phyloP scores from a whole-genome alignment of 2,329 filamentous ascomycete species.

The Arthroderma sp. region DNA sequence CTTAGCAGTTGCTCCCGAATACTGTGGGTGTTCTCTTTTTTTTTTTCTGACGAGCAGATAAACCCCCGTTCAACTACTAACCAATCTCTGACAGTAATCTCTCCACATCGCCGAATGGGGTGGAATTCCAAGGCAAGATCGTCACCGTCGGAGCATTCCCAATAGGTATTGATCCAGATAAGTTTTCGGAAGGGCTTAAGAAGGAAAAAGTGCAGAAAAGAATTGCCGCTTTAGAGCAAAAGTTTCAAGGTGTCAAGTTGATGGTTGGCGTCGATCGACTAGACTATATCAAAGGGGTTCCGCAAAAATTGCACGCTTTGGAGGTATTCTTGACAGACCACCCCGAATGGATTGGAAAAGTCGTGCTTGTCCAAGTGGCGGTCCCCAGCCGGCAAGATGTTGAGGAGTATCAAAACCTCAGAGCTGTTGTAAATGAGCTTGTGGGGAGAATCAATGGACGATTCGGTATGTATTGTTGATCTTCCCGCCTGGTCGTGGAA shows the following conservation, averaged over 20 bases:
- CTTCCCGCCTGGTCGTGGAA: neutral
- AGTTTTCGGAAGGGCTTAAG: slow-evolving; percentile 79
- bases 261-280: slow-evolving; percentile 94
- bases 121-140: slow-evolving; percentile 78
- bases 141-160: slow-evolving; percentile 91
- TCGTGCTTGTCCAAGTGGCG: slow-evolving; percentile 89
- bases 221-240: slow-evolving; percentile 70
- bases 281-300: slow-evolving; percentile 98
- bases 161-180: slow-evolving; percentile 94
- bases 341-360: slow-evolving; percentile 95
- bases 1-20: slow-evolving; percentile 93
- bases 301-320: slow-evolving; percentile 89
- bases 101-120: slow-evolving; percentile 75
- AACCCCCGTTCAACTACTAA: slow-evolving; percentile 6
- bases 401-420: slow-evolving; percentile 93
- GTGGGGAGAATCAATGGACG: slow-evolving; percentile 94
- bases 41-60: slow-evolving; percentile 2
- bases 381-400: slow-evolving; percentile 91
- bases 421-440: slow-evolving; percentile 89
- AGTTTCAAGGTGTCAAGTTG: slow-evolving; percentile 90
- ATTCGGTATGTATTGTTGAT: slow-evolving; percentile 47
- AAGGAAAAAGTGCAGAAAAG: slow-evolving; percentile 77
- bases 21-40: slow-evolving; percentile 42
- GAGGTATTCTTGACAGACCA: slow-evolving; percentile 96
- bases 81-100: slow-evolving; percentile 24